Percentiles rank a stretch among this genome's conserved stretches.
Conservation (phyloP, 1,284 basidiomycete genomes). For the Agroathelia rolfsii region DNA sequence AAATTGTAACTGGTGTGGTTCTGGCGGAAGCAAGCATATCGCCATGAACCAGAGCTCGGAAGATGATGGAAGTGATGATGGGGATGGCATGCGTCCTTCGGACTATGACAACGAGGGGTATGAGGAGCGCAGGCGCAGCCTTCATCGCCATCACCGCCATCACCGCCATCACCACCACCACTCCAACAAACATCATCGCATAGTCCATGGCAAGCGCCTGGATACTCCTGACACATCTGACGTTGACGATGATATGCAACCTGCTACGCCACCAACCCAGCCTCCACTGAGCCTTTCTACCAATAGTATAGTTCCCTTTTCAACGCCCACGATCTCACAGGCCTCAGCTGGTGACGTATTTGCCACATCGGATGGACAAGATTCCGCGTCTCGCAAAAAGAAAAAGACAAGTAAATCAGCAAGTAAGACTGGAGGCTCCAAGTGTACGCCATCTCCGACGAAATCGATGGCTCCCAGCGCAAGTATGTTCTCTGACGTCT, state of each 20-base stretch:
- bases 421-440: slow-evolving; percentile 5
- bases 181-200: too few species aligned
- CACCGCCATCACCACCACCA: neutral
- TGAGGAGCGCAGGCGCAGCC: neutral
- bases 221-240: neutral
- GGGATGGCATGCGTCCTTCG: neutral
- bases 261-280: too few species aligned
- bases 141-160: neutral
- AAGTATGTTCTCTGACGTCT: slow-evolving; percentile 22
- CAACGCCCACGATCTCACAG: neutral
- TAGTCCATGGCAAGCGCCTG: too few species aligned
- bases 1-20: slow-evolving; percentile 38
- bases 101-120: slow-evolving; percentile 2
- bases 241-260: too few species aligned
- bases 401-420: slow-evolving; percentile 18
- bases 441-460: slow-evolving; percentile 36
- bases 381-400: slow-evolving; percentile 21
- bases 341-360: slow-evolving; percentile 10
- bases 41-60: slow-evolving; percentile 1
- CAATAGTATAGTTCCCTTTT: slow-evolving; percentile 1
- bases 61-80: neutral
- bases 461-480: slow-evolving; percentile 30
- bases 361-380: slow-evolving; percentile 14
- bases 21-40: slow-evolving; percentile 18
- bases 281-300: too few species aligned